Base-by-base conservation (phyloP, 2,329 filamentous ascomycete genomes). In the Rutstroemia sp. region DNA sequence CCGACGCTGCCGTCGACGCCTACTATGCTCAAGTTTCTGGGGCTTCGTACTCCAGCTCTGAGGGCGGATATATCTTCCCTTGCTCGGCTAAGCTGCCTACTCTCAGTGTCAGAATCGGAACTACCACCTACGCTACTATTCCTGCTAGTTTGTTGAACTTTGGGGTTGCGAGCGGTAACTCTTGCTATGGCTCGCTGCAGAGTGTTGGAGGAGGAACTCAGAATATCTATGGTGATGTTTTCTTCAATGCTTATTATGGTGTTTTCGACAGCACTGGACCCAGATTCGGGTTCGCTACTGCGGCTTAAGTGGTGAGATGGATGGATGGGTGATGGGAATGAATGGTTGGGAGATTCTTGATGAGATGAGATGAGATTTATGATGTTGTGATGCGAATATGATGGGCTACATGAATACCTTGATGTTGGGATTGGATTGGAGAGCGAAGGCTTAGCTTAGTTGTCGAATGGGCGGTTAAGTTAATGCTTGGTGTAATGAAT, bases 161-260 rank as follows among this genome's bases (percentile, higher is more conserved):
- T 45, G 65, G 61, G 10, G 10, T 16, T 27, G 60, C 50, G 6
- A 50, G 38, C 34, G 63, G 50, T 49, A 58, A 8, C 25, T 59
- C 48, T 19, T 74, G 72, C 61, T 74, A 66, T 56, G 73, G 72
- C 37, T 63, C 67, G 38, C 30, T 75, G 38, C 72, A 74, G 59
- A 62, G 61, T 46, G 63, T 63, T 6, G 68, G 67, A 16, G 47
- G 54, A 39, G 63, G 65, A n/a, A 55, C 9, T 7, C 62, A 66
- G 47, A 64, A 64, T 49, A 67, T 69, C 37, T 69, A 68, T 48
- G 67, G 67, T 39, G 67, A 69, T 57, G 62, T 68, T 5, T 69
- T 69, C 51, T 68, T 69, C 48, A 69, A 69, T 51, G 64, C 64
- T 51, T 62, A 63, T 49, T 68, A 68, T 38, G 65, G 62, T 48